Evolutionary conservation across 768 basidiomycete species (phyloP), one percentile per base, ranked within the genome.

Genomic region (Collybiopsis luxurians): DNA sequence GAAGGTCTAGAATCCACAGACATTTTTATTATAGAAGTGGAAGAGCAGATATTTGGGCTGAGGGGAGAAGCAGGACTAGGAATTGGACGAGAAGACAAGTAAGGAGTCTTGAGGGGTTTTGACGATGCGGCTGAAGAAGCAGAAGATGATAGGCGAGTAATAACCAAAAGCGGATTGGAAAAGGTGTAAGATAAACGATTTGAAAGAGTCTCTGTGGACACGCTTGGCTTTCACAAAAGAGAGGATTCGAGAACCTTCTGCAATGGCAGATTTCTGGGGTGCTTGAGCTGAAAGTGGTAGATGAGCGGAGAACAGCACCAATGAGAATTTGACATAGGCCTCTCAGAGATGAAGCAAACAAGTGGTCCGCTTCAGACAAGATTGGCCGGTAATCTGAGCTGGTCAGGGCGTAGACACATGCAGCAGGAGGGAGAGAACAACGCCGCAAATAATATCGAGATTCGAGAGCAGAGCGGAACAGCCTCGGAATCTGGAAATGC

Each of bases 241-340:
- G 24, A 40, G 55, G 64, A 48, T 58, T 59, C 63, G 58, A 48
- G 53, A 65, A 63, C 73, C 69, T 61, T 69, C 71, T 48, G 64
- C 65, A 52, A 52, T 46, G 48, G 50, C 65, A 42, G 48, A 49
- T 53, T 60, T 60, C 48, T 45, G 31, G 52, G 59, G 42, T 52
- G 57, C 66, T 74, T 76, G 60, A 67, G 69, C 56, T 70, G 53
- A 44, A 69, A 13, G 67, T 62, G 40, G 71, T 69, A 69, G 73
- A 70, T 76, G 73, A 56, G 75, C 65, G 53, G 78, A 73, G 67
- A 81, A 82, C 74, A 84, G 83, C 80, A 85, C 81, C 84, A 86
- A 57, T n/a, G n/a, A n/a, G 49, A 28, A 30, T 26, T 49, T 49
- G 48, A 49, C 28, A 49, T 26, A 49, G 48, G 48, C 34, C 38